Conservation (phyloP, 495 filamentous ascomycete genomes). For the Aspergillus coremiiformis region DNA sequence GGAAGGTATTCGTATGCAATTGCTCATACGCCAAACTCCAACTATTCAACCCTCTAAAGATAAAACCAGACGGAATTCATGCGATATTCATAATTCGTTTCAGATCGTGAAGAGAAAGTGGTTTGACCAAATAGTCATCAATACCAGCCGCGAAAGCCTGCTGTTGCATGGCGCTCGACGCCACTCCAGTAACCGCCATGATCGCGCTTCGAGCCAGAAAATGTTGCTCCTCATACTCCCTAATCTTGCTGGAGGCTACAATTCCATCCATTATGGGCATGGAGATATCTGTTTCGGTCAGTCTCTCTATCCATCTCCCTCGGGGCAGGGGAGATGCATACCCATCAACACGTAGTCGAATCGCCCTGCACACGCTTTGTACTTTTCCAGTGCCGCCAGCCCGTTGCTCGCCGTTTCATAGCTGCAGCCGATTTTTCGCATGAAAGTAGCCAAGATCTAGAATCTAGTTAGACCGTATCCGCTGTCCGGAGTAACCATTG, state of each 20-base stretch:
- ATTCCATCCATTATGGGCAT: slow-evolving; percentile 64
- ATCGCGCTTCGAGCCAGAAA: slow-evolving; percentile 24
- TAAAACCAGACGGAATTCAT: slow-evolving; percentile 12
- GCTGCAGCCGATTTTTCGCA: slow-evolving; percentile 44
- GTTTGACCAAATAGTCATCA: slow-evolving; percentile 45
- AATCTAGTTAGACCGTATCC: neutral
- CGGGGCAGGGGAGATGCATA: slow-evolving; percentile 10
- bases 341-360: slow-evolving; percentile 56
- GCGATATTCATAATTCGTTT: slow-evolving; percentile 29
- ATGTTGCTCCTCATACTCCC: slow-evolving; percentile 39
- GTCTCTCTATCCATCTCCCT: neutral
- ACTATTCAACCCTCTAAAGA: neutral
- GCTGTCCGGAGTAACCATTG: neutral
- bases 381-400: slow-evolving; percentile 49
- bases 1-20: neutral
- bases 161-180: slow-evolving; percentile 34
- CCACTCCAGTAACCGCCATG: slow-evolving; percentile 44
- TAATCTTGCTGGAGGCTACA: slow-evolving; percentile 48
- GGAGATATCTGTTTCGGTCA: slow-evolving; percentile 40
- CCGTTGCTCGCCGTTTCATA: slow-evolving; percentile 52
- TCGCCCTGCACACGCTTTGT: slow-evolving; percentile 20
- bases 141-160: slow-evolving; percentile 37
- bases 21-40: neutral
- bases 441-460: slow-evolving; percentile 43
- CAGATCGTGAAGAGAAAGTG: slow-evolving; percentile 36